These are phyloP conservation scores for Ceratocystis eucalypticola DNA, from an alignment of 2,329 filamentous ascomycete species.

Conservation along the genomic window DNA sequence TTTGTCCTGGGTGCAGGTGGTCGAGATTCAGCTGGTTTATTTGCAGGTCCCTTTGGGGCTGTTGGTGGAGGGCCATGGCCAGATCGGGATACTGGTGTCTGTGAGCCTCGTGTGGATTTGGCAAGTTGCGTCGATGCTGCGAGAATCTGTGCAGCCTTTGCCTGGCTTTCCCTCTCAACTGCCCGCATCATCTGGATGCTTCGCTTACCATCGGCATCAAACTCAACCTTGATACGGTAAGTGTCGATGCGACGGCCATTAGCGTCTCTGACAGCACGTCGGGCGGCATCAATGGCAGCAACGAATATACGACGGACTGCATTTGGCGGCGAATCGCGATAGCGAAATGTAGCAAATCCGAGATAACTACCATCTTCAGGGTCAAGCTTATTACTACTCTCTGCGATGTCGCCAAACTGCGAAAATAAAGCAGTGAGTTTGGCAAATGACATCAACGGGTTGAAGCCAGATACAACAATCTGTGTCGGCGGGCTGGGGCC, in stretches of 20 bases:
- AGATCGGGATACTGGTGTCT: conserved; percentile 22
- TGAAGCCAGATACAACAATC: conserved; percentile 90
- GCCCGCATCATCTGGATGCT: conserved; percentile 67
- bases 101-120: conserved; percentile 20
- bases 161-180: conserved; percentile 54
- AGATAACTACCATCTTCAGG: conserved; percentile 88
- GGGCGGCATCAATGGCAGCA: conserved; percentile 66
- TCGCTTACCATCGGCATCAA: conserved; percentile 76
- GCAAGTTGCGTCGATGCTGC: conserved; percentile 19
- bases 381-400: conserved; percentile 88
- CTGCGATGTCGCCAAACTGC: conserved; percentile 73
- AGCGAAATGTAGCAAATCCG: conserved; percentile 83
- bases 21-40: conserved; percentile 46
- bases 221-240: conserved; percentile 64
- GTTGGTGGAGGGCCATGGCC: conserved; percentile 58
- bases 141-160: conserved; percentile 29
- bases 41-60: conserved; percentile 71
- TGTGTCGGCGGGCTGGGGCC: conserved; percentile 82
- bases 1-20: conserved; percentile 43
- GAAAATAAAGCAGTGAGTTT: conserved; percentile 66
- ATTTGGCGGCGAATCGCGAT: conserved; percentile 51
- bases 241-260: conserved; percentile 70
- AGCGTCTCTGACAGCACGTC: conserved; percentile 62
- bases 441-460: conserved; percentile 69
- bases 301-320: conserved; percentile 40